These are phyloP conservation scores for Fraxinus americana DNA, from an alignment of 257 asterid genomes.

Conservation along the genomic window DNA sequence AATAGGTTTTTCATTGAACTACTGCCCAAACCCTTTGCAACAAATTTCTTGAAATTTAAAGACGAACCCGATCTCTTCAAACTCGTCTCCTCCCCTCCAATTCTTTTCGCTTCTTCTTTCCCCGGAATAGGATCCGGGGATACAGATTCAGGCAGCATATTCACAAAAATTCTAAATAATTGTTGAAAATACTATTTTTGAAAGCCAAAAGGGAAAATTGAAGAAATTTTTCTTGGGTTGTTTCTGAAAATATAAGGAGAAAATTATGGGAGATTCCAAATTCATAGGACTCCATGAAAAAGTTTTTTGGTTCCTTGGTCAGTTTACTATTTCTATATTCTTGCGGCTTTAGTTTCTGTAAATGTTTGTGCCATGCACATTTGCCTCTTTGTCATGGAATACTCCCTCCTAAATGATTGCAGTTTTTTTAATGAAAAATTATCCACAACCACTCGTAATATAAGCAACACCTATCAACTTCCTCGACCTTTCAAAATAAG, in stretches of 20 bases:
- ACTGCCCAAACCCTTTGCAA: conserved; percentile 50
- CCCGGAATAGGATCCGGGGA: conserved; percentile 37
- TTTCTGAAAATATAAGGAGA: neutral
- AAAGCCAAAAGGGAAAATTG: conserved; percentile 11
- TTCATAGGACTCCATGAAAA: conserved; percentile 26
- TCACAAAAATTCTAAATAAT: neutral
- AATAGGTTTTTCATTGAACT: conserved; percentile 57
- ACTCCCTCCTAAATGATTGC: neutral
- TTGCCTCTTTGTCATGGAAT: neutral
- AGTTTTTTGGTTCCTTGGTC: conserved; percentile 4
- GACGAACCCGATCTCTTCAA: conserved; percentile 33
- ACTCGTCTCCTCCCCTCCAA: conserved; percentile 11
- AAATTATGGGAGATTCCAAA: conserved; percentile 19
- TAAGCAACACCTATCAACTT: neutral
- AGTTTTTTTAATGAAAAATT: no score
- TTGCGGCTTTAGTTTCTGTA: neutral
- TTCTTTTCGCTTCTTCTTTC: conserved; percentile 37
- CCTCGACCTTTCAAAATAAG: neutral
- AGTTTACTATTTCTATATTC: neutral
- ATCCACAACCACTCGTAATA: no score
- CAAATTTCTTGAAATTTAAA: conserved; percentile 47
- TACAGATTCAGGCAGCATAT: conserved; percentile 41
- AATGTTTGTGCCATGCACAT: neutral
- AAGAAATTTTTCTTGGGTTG: neutral
- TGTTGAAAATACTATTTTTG: neutral